Percentiles rank a stretch among this genome's conserved stretches.
These are phyloP conservation scores for Eucalyptus pauciflora DNA, from an alignment of 345 rosid genomes.

Conservation along the genomic window DNA sequence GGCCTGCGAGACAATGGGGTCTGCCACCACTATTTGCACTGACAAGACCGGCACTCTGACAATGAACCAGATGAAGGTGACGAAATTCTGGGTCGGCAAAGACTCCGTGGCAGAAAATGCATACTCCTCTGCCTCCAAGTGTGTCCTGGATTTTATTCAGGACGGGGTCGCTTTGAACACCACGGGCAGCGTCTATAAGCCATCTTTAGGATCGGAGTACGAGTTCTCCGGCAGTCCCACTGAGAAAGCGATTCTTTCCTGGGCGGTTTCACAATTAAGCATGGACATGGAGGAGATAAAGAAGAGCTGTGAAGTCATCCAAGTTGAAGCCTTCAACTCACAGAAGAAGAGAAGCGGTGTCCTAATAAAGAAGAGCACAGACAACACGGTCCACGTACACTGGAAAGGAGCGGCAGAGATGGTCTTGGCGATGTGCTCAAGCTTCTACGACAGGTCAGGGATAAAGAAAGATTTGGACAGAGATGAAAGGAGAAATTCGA, in stretches of 20 bases:
- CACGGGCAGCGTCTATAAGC: slow-evolving; percentile 31
- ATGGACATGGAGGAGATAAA: slow-evolving; percentile 28
- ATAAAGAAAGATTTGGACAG: slow-evolving; percentile 8
- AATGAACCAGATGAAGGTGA: slow-evolving; percentile 55
- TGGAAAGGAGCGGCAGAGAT: slow-evolving; percentile 81
- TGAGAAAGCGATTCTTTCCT: slow-evolving; percentile 61
- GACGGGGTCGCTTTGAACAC: slow-evolving; percentile 67
- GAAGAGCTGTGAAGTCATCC: slow-evolving; percentile 15
- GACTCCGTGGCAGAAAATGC: slow-evolving; percentile 2
- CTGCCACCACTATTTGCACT: slow-evolving; percentile 61
- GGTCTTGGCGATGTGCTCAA: slow-evolving; percentile 56
- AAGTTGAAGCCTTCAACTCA: slow-evolving; percentile 63
- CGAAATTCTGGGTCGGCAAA: slow-evolving; percentile 51
- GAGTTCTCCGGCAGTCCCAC: slow-evolving; percentile 58
- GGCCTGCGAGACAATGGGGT: slow-evolving; percentile 84
- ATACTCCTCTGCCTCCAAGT: slow-evolving; percentile 13
- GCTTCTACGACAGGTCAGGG: slow-evolving; percentile 44
- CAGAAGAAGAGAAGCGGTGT: slow-evolving; percentile 65
- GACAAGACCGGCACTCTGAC: slow-evolving; percentile 83
- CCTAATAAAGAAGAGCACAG: slow-evolving; percentile 16
- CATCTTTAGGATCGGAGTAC: slow-evolving; percentile 2
- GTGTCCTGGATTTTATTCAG: slow-evolving; percentile 26
- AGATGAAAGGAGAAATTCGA: slow-evolving; percentile 15
- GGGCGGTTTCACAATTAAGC: slow-evolving; percentile 39
- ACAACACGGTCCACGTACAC: slow-evolving; percentile 28